Evolutionary conservation across 345 rosid genomes (phyloP).

Genomic region (Corchorus olitorius): DNA sequence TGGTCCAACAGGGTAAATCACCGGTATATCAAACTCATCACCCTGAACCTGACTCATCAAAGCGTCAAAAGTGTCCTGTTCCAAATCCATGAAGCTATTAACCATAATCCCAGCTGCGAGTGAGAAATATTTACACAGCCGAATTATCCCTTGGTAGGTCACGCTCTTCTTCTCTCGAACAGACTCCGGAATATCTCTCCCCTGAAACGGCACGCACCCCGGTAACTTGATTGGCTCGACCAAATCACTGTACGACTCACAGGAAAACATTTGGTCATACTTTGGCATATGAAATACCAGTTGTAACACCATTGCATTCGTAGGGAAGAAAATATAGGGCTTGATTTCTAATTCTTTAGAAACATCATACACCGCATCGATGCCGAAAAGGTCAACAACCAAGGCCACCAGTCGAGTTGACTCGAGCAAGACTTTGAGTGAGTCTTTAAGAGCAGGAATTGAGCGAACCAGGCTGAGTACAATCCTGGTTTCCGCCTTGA

Average conservation of each 20-base stretch:
- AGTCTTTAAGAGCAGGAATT: conserved; percentile 31
- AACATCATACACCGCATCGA: conserved; percentile 35
- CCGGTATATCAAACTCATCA: neutral
- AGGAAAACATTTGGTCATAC: conserved; percentile 34
- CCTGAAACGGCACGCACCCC: conserved; percentile 43
- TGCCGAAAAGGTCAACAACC: conserved; percentile 47
- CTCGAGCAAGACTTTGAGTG: conserved; percentile 23
- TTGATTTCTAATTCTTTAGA: conserved; percentile 35
- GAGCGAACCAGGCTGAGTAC: conserved; percentile 30
- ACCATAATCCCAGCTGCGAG: conserved; percentile 45
- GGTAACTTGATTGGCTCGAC: conserved; percentile 45
- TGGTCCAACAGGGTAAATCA: conserved; percentile 37
- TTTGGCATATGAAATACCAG: conserved; percentile 32
- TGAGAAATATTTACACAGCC: conserved; percentile 22
- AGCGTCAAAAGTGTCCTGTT: conserved; percentile 34
- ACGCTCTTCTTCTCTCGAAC: conserved; percentile 35
- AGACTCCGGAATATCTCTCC: conserved; percentile 37
- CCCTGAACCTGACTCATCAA: conserved; percentile 5
- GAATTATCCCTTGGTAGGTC: conserved; percentile 39
- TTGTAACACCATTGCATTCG: conserved; percentile 37
- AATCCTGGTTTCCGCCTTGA: conserved; percentile 31
- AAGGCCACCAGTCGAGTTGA: conserved; percentile 29
- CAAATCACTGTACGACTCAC: conserved; percentile 34
- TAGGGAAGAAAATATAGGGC: conserved; percentile 38
- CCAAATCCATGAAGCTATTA: conserved; percentile 44